phyloP scores from a whole-genome alignment of 352 stramenopile genomes.

The Globisporangium emineosum region DNA sequence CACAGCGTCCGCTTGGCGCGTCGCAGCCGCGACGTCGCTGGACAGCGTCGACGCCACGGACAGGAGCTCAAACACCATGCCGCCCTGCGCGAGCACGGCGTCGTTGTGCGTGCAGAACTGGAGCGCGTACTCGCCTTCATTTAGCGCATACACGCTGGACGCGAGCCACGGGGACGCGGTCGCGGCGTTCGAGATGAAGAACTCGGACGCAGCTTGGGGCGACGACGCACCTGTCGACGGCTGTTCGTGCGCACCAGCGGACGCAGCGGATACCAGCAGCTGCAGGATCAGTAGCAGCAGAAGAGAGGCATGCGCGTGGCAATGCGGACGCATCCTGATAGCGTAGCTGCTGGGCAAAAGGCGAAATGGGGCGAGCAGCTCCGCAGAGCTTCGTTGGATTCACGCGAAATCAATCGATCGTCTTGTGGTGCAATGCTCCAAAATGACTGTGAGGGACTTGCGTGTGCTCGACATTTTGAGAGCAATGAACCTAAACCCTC shows the following conservation, averaged over 20 bases:
- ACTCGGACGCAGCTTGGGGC: background rate
- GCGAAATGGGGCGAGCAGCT: too few species aligned
- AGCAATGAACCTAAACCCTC: too few species aligned
- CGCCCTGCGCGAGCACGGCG: background rate
- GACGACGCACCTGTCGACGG: background rate
- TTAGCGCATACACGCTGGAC: conserved; percentile 6
- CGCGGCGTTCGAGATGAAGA: background rate
- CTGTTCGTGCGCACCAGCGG: too few species aligned
- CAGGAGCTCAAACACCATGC: conserved; percentile 17
- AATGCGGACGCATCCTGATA: background rate
- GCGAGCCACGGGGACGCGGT: conserved; percentile 8
- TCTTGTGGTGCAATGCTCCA: too few species aligned
- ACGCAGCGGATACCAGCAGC: background rate
- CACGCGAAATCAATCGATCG: too few species aligned
- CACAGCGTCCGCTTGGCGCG: background rate
- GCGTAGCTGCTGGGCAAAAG: too few species aligned
- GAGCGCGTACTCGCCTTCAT: conserved; percentile 3
- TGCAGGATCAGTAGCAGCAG: background rate
- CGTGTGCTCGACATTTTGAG: too few species aligned
- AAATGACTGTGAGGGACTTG: too few species aligned
- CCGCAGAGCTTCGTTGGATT: too few species aligned
- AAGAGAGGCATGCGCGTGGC: background rate
- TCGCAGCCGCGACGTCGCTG: background rate
- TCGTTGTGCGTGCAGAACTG: conserved; percentile 6
- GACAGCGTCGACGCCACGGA: background rate